These are phyloP conservation scores for Staphylotrichum longicolle DNA, from an alignment of 495 filamentous ascomycete genomes.

Conservation along the genomic window DNA sequence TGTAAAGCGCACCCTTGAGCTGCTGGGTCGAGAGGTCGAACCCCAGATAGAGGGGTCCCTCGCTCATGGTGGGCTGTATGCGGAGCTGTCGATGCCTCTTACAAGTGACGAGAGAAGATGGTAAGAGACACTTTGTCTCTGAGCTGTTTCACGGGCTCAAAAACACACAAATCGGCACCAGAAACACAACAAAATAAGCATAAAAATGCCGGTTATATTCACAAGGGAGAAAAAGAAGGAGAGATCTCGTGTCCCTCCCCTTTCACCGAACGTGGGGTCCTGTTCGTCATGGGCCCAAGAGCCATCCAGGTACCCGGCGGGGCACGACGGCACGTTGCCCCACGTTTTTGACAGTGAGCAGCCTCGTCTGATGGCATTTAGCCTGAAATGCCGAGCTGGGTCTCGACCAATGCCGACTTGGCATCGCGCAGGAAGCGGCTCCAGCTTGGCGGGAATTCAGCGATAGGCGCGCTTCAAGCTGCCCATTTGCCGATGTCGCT, in stretches of 20 bases:
- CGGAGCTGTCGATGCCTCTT: background rate
- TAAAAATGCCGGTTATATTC: background rate
- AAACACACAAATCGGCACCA: background rate
- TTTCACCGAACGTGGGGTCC: conserved; percentile 14
- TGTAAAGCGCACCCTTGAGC: conserved; percentile 65
- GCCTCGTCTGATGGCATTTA: conserved; percentile 32
- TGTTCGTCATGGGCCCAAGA: conserved; percentile 14
- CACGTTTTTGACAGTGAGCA: conserved; percentile 16
- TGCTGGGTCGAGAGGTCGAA: conserved; percentile 97
- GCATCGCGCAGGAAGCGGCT: conserved; percentile 1
- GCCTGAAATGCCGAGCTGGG: conserved; percentile 22
- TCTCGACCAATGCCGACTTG: conserved; percentile 25
- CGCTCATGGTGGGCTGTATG: conserved; percentile 32
- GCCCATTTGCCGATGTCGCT: conserved; percentile 5
- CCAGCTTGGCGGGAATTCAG: conserved; percentile 3
- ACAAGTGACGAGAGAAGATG: background rate
- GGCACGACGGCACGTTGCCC: conserved; percentile 12
- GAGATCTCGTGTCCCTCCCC: conserved; percentile 1
- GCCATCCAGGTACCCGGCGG: conserved; percentile 11
- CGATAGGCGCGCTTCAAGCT: conserved; percentile 9
- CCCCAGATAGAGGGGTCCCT: conserved; percentile 75
- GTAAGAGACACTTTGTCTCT: no score
- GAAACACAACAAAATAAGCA: background rate
- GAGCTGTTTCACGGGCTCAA: background rate
- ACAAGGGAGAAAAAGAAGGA: background rate